These are phyloP conservation scores for Kodamaea sp. DNA, from an alignment of 1,139 yeast species.

Conservation along the genomic window DNA sequence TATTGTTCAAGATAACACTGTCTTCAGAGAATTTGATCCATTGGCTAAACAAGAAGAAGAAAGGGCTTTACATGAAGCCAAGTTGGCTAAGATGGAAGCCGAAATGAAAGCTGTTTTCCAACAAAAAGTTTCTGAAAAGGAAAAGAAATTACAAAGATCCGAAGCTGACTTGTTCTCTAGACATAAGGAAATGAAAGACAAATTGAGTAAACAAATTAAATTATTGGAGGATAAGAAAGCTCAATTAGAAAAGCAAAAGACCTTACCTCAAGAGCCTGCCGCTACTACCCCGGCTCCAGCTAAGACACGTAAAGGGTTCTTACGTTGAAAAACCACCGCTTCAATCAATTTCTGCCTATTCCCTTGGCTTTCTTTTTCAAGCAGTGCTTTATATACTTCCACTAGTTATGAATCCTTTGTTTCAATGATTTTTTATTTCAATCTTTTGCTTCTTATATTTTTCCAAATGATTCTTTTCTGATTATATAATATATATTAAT, in stretches of 20 bases:
- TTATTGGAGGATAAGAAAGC: constrained; percentile 88
- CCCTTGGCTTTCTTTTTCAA: neutral
- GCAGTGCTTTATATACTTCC: neutral
- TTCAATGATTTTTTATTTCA: too few species aligned
- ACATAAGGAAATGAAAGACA: constrained; percentile 97
- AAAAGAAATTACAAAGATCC: constrained; percentile 92
- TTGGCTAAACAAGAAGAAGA: constrained; percentile 92
- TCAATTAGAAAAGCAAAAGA: constrained; percentile 69
- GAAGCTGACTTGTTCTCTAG: constrained; percentile 95
- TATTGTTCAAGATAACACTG: constrained; percentile 86
- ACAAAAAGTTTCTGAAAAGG: constrained; percentile 95
- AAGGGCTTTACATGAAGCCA: constrained; percentile 87
- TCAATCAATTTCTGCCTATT: neutral
- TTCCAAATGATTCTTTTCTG: too few species aligned
- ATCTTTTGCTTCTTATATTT: too few species aligned
- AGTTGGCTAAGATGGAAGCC: constrained; percentile 88
- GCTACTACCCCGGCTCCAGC: constrained; percentile 41
- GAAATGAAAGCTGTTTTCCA: constrained; percentile 98
- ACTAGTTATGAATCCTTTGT: too few species aligned
- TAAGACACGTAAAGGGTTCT: constrained; percentile 59
- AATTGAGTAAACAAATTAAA: constrained; percentile 80
- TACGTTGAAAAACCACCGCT: constrained; percentile 38
- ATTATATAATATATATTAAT: too few species aligned
- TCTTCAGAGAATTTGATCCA: constrained; percentile 93
- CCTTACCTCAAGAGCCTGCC: constrained; percentile 34